These are phyloP conservation scores for Parietaria judaica DNA, from an alignment of 306 rosid genomes.

Conservation along the genomic window DNA sequence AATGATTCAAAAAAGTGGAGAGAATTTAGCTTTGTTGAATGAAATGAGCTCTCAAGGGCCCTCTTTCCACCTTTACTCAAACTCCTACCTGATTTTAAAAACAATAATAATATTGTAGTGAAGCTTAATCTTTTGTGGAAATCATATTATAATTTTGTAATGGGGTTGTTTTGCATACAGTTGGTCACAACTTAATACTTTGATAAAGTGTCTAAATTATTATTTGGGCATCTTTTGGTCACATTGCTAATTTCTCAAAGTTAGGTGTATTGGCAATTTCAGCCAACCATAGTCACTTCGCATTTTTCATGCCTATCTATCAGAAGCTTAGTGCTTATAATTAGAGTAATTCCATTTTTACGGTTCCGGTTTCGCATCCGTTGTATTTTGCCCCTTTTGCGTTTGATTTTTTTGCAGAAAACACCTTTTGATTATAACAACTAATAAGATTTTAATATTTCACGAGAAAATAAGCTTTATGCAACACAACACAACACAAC, in stretches of 20 bases:
- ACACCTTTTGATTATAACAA: too few relatives aligned
- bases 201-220: slow-evolving; percentile 19
- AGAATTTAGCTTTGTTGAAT: slow-evolving; percentile 27
- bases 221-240: slow-evolving; percentile 34
- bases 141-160: slow-evolving; percentile 9
- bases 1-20: slow-evolving; percentile 11
- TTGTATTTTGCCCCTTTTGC: too few relatives aligned
- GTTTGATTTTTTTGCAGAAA: too few relatives aligned
- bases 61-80: slow-evolving; percentile 42
- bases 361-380: too few relatives aligned
- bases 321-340: neutral
- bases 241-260: slow-evolving; percentile 55
- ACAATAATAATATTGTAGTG: slow-evolving; percentile 4
- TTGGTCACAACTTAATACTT: slow-evolving; percentile 9
- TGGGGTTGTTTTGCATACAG: slow-evolving; percentile 14
- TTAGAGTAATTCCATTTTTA: too few relatives aligned
- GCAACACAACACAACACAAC: too few relatives aligned
- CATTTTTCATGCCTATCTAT: slow-evolving; percentile 22
- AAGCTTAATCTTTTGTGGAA: slow-evolving; percentile 23
- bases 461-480: too few relatives aligned
- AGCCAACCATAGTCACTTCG: slow-evolving; percentile 28
- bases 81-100: slow-evolving; percentile 31
- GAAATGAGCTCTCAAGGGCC: slow-evolving; percentile 9
- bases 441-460: too few relatives aligned
- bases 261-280: slow-evolving; percentile 58